Conservation (phyloP, 805 yeast species). For the Cyberlindnera subsufficiens region DNA sequence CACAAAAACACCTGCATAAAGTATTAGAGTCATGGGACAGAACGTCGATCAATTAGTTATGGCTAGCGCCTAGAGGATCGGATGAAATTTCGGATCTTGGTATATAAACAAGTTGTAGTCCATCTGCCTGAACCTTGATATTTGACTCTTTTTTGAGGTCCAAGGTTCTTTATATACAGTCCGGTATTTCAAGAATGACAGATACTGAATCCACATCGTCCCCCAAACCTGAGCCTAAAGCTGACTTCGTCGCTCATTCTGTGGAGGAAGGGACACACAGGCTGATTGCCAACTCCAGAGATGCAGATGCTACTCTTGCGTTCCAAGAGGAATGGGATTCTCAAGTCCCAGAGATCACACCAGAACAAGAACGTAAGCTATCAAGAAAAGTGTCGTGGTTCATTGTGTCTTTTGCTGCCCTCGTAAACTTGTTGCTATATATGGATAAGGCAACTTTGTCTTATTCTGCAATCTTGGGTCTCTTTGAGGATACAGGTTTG, state of each 20-base stretch:
- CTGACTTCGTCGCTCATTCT: neutral
- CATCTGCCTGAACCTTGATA: no score
- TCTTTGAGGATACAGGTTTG: slow-evolving; percentile 41
- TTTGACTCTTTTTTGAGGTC: no score
- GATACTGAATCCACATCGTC: neutral
- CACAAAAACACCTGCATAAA: no score
- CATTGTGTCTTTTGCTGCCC: slow-evolving; percentile 31
- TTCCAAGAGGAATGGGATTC: slow-evolving; percentile 31
- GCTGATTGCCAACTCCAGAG: slow-evolving; percentile 23
- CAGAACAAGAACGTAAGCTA: slow-evolving; percentile 35
- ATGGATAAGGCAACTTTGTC: slow-evolving; percentile 48
- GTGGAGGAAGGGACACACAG: neutral
- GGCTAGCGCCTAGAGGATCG: no score
- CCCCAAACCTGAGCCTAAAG: slow-evolving; percentile 10
- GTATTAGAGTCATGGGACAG: no score
- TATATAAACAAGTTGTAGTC: no score
- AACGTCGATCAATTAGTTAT: no score
- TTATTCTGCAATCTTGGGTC: slow-evolving; percentile 41
- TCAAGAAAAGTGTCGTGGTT: slow-evolving; percentile 32
- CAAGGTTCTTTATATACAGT: neutral
- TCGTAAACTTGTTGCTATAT: slow-evolving; percentile 38
- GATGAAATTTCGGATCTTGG: no score
- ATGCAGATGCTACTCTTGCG: slow-evolving; percentile 35
- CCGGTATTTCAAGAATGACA: neutral
- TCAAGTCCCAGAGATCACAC: slow-evolving; percentile 33